These are phyloP conservation scores for Clitoria ternatea DNA, from an alignment of 306 rosid genomes.

Conservation along the genomic window DNA sequence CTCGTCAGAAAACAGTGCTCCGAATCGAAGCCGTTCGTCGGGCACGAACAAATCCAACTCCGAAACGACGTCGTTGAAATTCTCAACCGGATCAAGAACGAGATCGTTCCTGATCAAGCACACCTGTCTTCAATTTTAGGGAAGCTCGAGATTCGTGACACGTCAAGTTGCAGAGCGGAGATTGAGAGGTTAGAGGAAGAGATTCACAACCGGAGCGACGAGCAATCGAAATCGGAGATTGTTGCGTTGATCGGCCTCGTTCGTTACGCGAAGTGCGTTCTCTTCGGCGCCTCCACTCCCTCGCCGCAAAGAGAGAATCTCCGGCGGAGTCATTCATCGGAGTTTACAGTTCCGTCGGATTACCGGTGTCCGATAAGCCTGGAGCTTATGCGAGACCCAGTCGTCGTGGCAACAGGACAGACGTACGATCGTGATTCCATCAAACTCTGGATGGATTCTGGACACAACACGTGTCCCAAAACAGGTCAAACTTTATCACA, in stretches of 20 bases:
- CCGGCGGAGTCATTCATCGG: constrained; percentile 37
- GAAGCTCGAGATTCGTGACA: constrained; percentile 47
- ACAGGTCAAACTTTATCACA: constrained; percentile 80
- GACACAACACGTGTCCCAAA: constrained; percentile 92
- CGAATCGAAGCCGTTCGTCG: constrained; percentile 26
- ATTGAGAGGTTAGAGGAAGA: constrained; percentile 70
- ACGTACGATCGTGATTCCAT: constrained; percentile 83
- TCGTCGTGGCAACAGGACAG: constrained; percentile 93
- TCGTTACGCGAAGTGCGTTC: constrained; percentile 77
- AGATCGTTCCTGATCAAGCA: constrained; percentile 56
- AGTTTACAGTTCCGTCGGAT: constrained; percentile 49
- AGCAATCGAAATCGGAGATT: constrained; percentile 58
- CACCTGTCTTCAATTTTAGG: constrained; percentile 44
- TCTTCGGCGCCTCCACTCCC: constrained; percentile 71
- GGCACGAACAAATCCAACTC: constrained; percentile 41
- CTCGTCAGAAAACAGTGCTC: constrained; percentile 59
- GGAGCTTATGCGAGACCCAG: constrained; percentile 83
- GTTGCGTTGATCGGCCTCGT: constrained; percentile 72
- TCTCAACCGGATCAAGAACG: constrained; percentile 60
- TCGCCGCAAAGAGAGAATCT: constrained; percentile 1
- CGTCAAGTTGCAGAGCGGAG: constrained; percentile 69
- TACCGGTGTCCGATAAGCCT: constrained; percentile 80
- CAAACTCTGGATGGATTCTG: constrained; percentile 73
- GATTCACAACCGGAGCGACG: constrained; percentile 56
- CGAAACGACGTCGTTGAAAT: constrained; percentile 38